Conservation (phyloP, 179 eudicot genomes). For the Silene coronaria region DNA sequence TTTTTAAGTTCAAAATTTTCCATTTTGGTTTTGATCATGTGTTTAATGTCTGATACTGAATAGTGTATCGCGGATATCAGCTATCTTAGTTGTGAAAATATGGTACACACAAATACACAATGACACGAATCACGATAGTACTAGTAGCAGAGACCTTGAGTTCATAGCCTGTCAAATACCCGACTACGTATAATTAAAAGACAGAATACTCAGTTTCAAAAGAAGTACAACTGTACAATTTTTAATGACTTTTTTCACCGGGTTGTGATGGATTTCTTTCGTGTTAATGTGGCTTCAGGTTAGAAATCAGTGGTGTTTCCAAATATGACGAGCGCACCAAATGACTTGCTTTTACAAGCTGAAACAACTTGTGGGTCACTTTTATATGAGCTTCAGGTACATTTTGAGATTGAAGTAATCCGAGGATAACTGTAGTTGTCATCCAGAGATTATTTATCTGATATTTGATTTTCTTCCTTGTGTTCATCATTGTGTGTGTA, state of each 20-base stretch:
- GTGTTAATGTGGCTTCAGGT: constrained; percentile 8
- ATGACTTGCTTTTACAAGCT: constrained; percentile 54
- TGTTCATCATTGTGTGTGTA: constrained; percentile 17
- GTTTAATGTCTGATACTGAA: background rate
- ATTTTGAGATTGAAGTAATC: background rate
- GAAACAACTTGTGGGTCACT: constrained; percentile 87
- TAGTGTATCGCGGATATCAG: background rate
- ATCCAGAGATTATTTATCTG: background rate
- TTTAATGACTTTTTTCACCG: too few species aligned
- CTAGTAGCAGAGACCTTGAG: background rate
- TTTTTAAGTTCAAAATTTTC: background rate
- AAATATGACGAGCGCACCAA: constrained; percentile 42
- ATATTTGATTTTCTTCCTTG: constrained; percentile 6
- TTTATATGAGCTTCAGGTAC: constrained; percentile 54
- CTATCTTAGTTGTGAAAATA: background rate
- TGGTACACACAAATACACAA: too few species aligned
- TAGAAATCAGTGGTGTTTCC: background rate
- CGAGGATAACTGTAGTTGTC: constrained; percentile 1
- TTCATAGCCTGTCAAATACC: background rate
- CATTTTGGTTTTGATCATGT: background rate
- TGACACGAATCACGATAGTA: too few species aligned
- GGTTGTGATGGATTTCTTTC: too few species aligned
- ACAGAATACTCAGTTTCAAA: too few species aligned
- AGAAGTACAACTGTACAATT: too few species aligned
- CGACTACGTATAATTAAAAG: background rate